phyloP scores from a whole-genome alignment of 2,329 filamentous ascomycete species.

The Monilinia laxa region DNA sequence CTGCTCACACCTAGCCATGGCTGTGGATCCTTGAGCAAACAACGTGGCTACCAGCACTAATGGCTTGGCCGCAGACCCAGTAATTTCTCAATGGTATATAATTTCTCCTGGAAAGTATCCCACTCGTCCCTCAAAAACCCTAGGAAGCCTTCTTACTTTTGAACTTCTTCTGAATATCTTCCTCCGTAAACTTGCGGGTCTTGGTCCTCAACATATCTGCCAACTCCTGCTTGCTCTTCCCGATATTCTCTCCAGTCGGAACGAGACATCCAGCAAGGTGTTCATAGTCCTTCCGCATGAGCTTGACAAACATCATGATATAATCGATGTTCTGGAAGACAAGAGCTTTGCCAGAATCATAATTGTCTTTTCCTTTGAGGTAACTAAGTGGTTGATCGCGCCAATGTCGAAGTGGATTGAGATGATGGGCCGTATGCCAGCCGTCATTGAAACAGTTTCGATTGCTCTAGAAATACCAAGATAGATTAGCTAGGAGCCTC shows the following conservation, averaged over 20 bases:
- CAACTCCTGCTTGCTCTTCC: slow-evolving; percentile 62
- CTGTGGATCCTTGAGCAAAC: not conserved
- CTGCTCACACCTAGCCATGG: not conserved
- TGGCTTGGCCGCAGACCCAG: not conserved
- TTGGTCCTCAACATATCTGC: slow-evolving; percentile 62
- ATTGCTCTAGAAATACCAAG: slow-evolving; percentile 58
- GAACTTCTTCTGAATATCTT: slow-evolving; percentile 60
- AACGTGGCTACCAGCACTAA: not conserved
- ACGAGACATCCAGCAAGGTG: slow-evolving; percentile 69
- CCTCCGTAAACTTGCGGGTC: slow-evolving; percentile 64
- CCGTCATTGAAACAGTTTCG: slow-evolving; percentile 81
- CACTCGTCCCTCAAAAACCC: not conserved
- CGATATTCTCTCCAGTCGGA: slow-evolving; percentile 70
- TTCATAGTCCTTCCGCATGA: slow-evolving; percentile 70
- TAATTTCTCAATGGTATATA: not conserved
- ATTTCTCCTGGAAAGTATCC: not conserved
- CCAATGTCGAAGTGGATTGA: slow-evolving; percentile 78
- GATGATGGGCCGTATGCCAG: slow-evolving; percentile 78
- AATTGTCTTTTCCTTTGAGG: slow-evolving; percentile 65
- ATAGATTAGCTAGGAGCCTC: slow-evolving; percentile 23
- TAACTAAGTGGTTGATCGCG: slow-evolving; percentile 75
- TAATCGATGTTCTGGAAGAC: slow-evolving; percentile 83
- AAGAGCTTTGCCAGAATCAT: slow-evolving; percentile 65
- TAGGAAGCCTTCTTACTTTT: slow-evolving; percentile 12
- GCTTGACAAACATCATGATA: slow-evolving; percentile 67